A percentile compares a stretch with the other conserved stretches of the same genome.
These are phyloP conservation scores for Torulaspora franciscae DNA, from an alignment of 805 yeast species.

Conservation along the genomic window DNA sequence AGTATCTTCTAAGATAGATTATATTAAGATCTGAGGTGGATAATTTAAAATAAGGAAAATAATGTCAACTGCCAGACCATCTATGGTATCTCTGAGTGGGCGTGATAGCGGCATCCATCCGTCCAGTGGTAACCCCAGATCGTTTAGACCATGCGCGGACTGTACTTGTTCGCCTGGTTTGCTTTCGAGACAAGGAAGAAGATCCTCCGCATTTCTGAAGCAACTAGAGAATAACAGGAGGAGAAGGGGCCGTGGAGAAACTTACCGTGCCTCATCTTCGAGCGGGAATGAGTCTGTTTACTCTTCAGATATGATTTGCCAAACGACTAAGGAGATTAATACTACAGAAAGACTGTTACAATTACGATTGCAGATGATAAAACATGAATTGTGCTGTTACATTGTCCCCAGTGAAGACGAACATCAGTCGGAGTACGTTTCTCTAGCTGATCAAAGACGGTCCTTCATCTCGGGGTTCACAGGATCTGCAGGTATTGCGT, in stretches of 20 bases:
- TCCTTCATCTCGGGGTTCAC: conserved; percentile 82
- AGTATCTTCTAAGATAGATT: too few species aligned
- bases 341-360: conserved; percentile 55
- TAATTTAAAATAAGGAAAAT: conserved; percentile 3
- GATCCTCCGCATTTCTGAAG: conserved; percentile 45
- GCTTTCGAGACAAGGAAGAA: conserved; percentile 60
- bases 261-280: conserved; percentile 2
- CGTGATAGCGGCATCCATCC: conserved; percentile 6
- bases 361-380: conserved; percentile 61
- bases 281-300: conserved; percentile 34
- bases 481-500: conserved; percentile 90
- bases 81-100: conserved; percentile 10
- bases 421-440: conserved; percentile 88
- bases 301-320: conserved; percentile 39
- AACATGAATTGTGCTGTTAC: conserved; percentile 63
- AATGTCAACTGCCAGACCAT: conserved; percentile 13
- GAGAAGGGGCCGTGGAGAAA: conserved; percentile 22
- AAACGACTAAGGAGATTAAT: conserved; percentile 42
- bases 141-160: conserved; percentile 56
- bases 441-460: conserved; percentile 75
- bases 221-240: conserved; percentile 34
- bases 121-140: conserved; percentile 21
- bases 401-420: conserved; percentile 85
- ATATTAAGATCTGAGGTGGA: background rate
- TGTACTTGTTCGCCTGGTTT: conserved; percentile 86